Evolutionary conservation across 2,329 filamentous ascomycete species (phyloP), one percentile per base, ranked within the genome.

Genomic region (Colletotrichum sp.): DNA sequence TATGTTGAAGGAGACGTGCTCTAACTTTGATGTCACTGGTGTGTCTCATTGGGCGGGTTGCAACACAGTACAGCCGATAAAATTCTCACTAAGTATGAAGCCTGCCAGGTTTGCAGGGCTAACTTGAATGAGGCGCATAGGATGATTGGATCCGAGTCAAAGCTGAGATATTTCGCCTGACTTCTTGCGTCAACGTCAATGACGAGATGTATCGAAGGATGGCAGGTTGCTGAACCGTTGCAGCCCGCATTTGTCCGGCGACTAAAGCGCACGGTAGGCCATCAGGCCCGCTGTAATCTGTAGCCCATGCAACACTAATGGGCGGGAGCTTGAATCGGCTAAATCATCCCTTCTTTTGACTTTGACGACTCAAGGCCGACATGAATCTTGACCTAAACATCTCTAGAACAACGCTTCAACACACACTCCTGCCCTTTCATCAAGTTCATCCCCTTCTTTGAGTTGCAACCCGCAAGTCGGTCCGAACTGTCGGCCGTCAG

Each of bases 401-500:
- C 67, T 16, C 39, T 49, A 49, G 44, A 49, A 49, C 34, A 52
- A 32, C 19, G 29, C 59, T 34, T 30, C 12, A 62, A 6, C 59
- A 62, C 59, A 25, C 59, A 34, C n/a, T 22, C n/a, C 19, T 13
- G 25, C 36, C 27, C 8, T 44, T 13, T 8, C 16, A 1, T 9
- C 11, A 29, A 19, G 25, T 32, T 36, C 29, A 9, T 16, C 29
- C 34, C 36, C 62, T 64, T 39, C 7, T 39, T 44, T 15, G 29
- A 27, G 67, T 59, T 59, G 34, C 36, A 44, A 32, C 11, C 2
- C n/a, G 27, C 57, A 32, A 12, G 27, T 32, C 32, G 69, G 39
- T 72, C 73, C 63, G 69, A 75, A 72, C 55, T 64, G 32, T 63
- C 27, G 49, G 44, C 55, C 57, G 25, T 61, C 25, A 68, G 63